These are phyloP conservation scores for Clonostachys rosea DNA, from an alignment of 2,329 filamentous ascomycete species.

Conservation along the genomic window DNA sequence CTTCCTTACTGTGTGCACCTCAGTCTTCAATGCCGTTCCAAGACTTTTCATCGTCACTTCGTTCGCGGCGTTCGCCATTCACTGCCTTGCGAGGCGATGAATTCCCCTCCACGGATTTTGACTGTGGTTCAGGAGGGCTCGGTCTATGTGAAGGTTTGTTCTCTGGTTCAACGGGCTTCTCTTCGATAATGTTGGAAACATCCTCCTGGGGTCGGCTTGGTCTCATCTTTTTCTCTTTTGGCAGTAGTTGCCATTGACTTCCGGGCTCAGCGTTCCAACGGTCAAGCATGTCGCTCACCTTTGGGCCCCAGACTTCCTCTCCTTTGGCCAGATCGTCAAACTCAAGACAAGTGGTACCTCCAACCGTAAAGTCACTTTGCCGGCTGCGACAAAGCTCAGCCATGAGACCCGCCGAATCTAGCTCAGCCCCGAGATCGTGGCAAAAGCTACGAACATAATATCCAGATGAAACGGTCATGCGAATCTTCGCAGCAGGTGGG, in stretches of 20 bases:
- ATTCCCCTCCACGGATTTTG: too few relatives aligned
- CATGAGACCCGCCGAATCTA: constrained; percentile 83
- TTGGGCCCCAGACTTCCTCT: constrained; percentile 77
- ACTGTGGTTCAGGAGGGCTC: too few relatives aligned
- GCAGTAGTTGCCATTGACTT: neutral
- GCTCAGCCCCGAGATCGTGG: constrained; percentile 81
- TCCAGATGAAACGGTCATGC: constrained; percentile 89
- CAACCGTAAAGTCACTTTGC: constrained; percentile 76
- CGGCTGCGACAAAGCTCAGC: constrained; percentile 73
- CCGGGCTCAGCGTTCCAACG: constrained; percentile 31
- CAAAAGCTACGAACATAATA: constrained; percentile 96
- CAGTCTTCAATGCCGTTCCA: constrained; percentile 36
- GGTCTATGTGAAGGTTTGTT: too few relatives aligned
- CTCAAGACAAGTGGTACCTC: constrained; percentile 67
- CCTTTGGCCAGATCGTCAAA: constrained; percentile 72
- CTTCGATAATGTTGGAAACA: neutral
- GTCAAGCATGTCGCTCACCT: constrained; percentile 49
- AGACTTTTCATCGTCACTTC: constrained; percentile 29
- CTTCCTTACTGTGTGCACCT: constrained; percentile 1
- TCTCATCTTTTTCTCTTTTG: constrained; percentile 6
- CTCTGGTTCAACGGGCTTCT: neutral
- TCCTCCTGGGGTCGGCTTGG: constrained; percentile 5
- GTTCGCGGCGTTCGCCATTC: neutral
- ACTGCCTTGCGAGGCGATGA: too few relatives aligned
- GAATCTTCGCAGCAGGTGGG: constrained; percentile 74